Base-by-base conservation (phyloP, 176 grass and related monocot species). In the Hordeum vulgare region DNA sequence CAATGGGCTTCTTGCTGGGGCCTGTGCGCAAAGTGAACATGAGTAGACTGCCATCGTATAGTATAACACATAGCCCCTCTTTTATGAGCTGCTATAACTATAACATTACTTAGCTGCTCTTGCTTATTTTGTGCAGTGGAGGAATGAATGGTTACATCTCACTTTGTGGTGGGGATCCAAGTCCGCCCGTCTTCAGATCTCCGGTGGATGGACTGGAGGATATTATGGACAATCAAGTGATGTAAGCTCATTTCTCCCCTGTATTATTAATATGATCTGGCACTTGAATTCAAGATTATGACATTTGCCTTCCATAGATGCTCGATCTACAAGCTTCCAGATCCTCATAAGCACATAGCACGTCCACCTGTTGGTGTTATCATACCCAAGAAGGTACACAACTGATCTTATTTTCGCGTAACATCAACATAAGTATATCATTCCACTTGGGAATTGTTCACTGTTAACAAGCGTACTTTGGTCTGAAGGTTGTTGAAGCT, bases 151-250 rank as follows among this genome's bases (percentile, higher is more conserved):
- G 96, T 9, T 99, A 99, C 85, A 84, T 99, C 47, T 85, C 87
- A 26, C 89, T 99, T 80, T 99, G 96, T 78, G 70, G 70, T 72
- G 96, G 96, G 84, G 96, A 99, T 71, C 93, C 91, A 78, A 96
- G 91, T 62, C 89, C 96, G 84, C 89, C 88, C 61, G 80, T 99
- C 66, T 96, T 99, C 82, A 92, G 85, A 34, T 99, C 93, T 80
- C 96, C 96, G 83, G 88, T 99, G 53, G 74, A 94, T 76, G 93
- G 93, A 37, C 68, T 94, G 83, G 89, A 89, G 45, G 91, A 92
- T 88, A 94, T 99, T 60, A 96, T 90, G 88, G 93, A 99, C 71
- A 99, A 99, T 87, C 96, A 92, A 99, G 96, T 99, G 89, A 94
- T 99, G 96, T 99, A 94, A 87, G 89, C 66, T 83, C 65, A 45